Evolutionary conservation across 768 basidiomycete genomes (phyloP).

Genomic region (Boletus reticulatus): DNA sequence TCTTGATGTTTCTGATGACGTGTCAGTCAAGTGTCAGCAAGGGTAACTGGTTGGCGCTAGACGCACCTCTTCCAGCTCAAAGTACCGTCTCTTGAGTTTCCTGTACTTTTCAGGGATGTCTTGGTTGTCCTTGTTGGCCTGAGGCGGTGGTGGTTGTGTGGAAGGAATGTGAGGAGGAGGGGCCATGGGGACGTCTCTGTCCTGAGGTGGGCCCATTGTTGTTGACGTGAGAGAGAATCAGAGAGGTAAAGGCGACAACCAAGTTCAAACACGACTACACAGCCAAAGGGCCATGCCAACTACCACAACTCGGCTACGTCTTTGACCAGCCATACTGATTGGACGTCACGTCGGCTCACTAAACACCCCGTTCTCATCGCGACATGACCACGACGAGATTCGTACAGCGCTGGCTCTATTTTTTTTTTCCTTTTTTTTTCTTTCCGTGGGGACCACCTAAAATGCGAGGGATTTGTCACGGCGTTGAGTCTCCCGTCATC

Average conservation of each 20-base stretch:
- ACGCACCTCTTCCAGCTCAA: slow-evolving; percentile 70
- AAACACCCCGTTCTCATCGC: too few relatives aligned
- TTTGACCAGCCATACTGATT: too few relatives aligned
- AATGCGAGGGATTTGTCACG: slow-evolving; percentile 5
- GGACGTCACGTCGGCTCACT: too few relatives aligned
- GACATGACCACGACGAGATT: too few relatives aligned
- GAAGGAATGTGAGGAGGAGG: slow-evolving; percentile 40
- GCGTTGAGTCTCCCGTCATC: slow-evolving; percentile 24
- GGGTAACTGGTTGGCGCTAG: background rate
- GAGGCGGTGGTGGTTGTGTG: slow-evolving; percentile 27
- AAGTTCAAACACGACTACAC: slow-evolving; percentile 36
- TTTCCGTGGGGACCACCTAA: background rate
- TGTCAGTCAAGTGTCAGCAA: background rate
- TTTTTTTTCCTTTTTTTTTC: too few relatives aligned
- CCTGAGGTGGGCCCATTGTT: slow-evolving; percentile 40
- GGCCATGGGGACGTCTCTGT: slow-evolving; percentile 53
- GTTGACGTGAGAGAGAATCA: slow-evolving; percentile 34
- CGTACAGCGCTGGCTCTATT: too few relatives aligned
- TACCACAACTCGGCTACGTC: slow-evolving; percentile 10
- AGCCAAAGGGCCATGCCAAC: slow-evolving; percentile 8
- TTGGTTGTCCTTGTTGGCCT: slow-evolving; percentile 36
- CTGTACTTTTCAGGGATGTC: slow-evolving; percentile 62
- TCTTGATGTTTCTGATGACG: slow-evolving; percentile 56
- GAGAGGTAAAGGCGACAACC: too few relatives aligned
- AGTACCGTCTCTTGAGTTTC: slow-evolving; percentile 62